A percentile compares a stretch with the other conserved stretches of the same genome.
Conservation (phyloP, 768 basidiomycete genomes). For the Termitomyces sp. region DNA sequence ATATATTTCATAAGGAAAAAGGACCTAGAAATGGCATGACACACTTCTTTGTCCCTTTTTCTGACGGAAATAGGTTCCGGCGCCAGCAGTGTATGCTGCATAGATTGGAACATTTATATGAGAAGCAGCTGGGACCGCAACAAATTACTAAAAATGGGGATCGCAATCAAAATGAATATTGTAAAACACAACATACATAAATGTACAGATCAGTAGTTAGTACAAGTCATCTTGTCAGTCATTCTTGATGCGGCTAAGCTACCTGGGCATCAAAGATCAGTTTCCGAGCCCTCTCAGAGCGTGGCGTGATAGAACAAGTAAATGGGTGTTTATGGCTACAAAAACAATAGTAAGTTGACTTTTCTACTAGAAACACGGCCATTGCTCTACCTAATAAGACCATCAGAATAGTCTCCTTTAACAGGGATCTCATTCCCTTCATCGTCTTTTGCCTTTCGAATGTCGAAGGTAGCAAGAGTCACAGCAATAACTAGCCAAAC, state of each 20-base stretch:
- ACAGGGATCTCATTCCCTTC: slow-evolving; percentile 19
- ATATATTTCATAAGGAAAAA: too few relatives aligned
- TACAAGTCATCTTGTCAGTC: neutral
- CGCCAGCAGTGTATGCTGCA: too few relatives aligned
- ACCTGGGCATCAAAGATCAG: slow-evolving; percentile 3
- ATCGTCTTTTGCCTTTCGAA: slow-evolving; percentile 20
- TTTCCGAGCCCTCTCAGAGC: slow-evolving; percentile 3
- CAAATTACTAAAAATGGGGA: too few relatives aligned
- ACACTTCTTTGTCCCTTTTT: too few relatives aligned
- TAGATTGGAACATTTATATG: too few relatives aligned
- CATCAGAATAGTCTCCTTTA: slow-evolving; percentile 13
- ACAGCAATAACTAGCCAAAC: slow-evolving; percentile 20
- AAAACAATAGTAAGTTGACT: neutral
- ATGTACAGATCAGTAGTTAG: neutral
- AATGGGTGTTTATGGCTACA: slow-evolving; percentile 10
- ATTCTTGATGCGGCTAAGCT: neutral
- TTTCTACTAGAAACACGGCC: neutral
- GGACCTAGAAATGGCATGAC: too few relatives aligned
- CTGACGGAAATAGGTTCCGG: too few relatives aligned
- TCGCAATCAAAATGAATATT: too few relatives aligned
- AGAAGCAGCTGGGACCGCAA: too few relatives aligned
- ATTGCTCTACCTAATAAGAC: slow-evolving; percentile 5
- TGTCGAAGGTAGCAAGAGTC: slow-evolving; percentile 22
- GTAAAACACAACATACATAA: neutral
- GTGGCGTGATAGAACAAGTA: slow-evolving; percentile 10